Evolutionary conservation across 148 eudicot species (phyloP), one percentile per base, ranked within the genome.

Genomic region (Suaeda aralocaspica): DNA sequence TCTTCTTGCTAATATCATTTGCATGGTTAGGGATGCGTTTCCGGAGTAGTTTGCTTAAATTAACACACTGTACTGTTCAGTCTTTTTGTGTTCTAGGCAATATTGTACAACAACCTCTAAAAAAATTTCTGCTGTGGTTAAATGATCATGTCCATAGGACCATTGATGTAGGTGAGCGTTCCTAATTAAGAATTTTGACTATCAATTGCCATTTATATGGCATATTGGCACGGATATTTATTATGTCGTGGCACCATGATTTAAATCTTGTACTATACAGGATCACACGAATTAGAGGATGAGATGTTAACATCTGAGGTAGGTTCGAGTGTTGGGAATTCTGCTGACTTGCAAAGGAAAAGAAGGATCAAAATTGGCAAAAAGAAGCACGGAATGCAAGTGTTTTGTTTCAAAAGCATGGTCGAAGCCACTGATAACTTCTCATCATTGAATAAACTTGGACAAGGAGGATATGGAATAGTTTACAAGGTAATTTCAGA

Each of bases 391-490:
- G 84, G 79, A 19, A 62, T 66, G 51, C 77, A 68, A 51, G 26
- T 81, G 22, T 79, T 79, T 30, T 34, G 55, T 56, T 79, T 84
- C 26, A 70, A 78, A 18, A 72, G 55, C 55, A 72, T 83, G 29
- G 53, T 39, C 26, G 58, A 12, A 49, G 78, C 88, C 28, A 84
- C 85, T 49, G 59, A 72, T 52, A 67, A 73, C 30, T 84, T 84
- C 72, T 70, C 79, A 9, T 21, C 49, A 4, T 66, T 78, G 26
- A 71, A 72, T 70, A 71, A 72, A 72, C 77, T 82, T n/a, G 85
- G 85, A 53, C 66, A 66, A 55, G 84, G 84, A 46, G 84, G 84
- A 26, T 81, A 78, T 48, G 87, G 87, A 45, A 55, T 71, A 21
- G 84, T 84, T 65, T 84, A 84, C 67, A 84, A 82, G 84, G 87